Conservation (phyloP, 148 eudicot genomes). For the Amaranthus hypochondriacus region DNA sequence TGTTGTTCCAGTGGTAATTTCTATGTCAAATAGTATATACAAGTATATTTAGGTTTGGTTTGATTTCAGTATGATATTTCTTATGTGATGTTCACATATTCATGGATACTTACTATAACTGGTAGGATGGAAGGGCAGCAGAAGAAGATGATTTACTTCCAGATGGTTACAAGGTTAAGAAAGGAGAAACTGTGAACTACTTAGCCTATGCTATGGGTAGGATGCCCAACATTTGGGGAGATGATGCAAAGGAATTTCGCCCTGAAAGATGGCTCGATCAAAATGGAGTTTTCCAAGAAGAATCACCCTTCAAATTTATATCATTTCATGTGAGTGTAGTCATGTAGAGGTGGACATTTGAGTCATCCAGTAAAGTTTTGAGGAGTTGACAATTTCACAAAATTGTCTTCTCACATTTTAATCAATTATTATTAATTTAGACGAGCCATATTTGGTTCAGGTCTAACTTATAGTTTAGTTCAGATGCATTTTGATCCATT, state of each 20-base stretch:
- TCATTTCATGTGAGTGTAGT: slow-evolving; percentile 54
- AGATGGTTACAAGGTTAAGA: slow-evolving; percentile 54
- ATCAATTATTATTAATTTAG: no score
- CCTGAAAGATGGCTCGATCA: slow-evolving; percentile 76
- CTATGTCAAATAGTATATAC: not conserved
- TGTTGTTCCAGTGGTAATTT: slow-evolving; percentile 52
- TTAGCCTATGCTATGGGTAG: slow-evolving; percentile 72
- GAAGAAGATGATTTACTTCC: slow-evolving; percentile 59
- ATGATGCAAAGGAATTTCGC: slow-evolving; percentile 71
- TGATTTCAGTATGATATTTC: no score
- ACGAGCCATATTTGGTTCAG: no score
- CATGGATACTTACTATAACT: no score
- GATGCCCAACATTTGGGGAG: slow-evolving; percentile 68
- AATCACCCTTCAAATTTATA: slow-evolving; percentile 75
- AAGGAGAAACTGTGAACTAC: slow-evolving; percentile 60
- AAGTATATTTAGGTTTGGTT: not conserved
- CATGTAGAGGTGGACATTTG: no score
- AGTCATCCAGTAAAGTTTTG: no score
- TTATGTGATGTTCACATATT: no score
- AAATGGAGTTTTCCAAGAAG: slow-evolving; percentile 62
- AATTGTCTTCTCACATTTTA: no score
- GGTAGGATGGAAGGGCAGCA: slow-evolving; percentile 65
- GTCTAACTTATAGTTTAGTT: no score
- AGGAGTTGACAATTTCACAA: no score
- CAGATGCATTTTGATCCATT: no score